These are phyloP conservation scores for Macrophomina phaseolina DNA, from an alignment of 2,329 filamentous ascomycete genomes.

Conservation along the genomic window DNA sequence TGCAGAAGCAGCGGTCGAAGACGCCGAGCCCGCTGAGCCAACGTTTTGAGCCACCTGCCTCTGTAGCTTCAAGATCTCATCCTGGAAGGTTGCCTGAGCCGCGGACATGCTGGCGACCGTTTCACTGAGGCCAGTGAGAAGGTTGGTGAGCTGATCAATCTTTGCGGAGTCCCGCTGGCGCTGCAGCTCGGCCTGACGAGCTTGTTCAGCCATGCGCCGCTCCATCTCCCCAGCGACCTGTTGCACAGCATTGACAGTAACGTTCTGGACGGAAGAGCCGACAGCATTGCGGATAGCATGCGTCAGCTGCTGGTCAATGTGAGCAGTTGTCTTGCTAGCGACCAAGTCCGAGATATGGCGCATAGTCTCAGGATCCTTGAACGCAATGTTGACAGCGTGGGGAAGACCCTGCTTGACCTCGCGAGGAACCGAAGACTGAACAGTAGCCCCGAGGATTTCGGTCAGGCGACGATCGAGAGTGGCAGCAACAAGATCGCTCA, in stretches of 20 bases:
- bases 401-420: constrained; percentile 77
- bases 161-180: constrained; percentile 64
- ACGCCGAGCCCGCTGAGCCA: constrained; percentile 55
- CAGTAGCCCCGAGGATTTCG: constrained; percentile 68
- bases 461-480: constrained; percentile 75
- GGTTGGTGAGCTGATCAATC: constrained; percentile 73
- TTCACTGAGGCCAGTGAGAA: constrained; percentile 70
- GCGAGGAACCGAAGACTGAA: constrained; percentile 70
- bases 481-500: constrained; percentile 70
- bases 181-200: constrained; percentile 58
- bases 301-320: constrained; percentile 72
- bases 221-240: constrained; percentile 73
- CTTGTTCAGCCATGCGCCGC: constrained; percentile 59
- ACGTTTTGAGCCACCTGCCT: constrained; percentile 44
- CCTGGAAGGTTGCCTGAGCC: constrained; percentile 72
- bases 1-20: constrained; percentile 27
- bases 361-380: constrained; percentile 76
- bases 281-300: constrained; percentile 65
- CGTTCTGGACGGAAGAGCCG: constrained; percentile 68
- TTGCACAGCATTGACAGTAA: constrained; percentile 70
- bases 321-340: constrained; percentile 67
- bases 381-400: constrained; percentile 66
- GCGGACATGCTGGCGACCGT: constrained; percentile 73
- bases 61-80: constrained; percentile 53
- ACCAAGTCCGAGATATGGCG: constrained; percentile 76